Conservation (phyloP, 1,284 basidiomycete species). For the Boletus hoseneyae region DNA sequence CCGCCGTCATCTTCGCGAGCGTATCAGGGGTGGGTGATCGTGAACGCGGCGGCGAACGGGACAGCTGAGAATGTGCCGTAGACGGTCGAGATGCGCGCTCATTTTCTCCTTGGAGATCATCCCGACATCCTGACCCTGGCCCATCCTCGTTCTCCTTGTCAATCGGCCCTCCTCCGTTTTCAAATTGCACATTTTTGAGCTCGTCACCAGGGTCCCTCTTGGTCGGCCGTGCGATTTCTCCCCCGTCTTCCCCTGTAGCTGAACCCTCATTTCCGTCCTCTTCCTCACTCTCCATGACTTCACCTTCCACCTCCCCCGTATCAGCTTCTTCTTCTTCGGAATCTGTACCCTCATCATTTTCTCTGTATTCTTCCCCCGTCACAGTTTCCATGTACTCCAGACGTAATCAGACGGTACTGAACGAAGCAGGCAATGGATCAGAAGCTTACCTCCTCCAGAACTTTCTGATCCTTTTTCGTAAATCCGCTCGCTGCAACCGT, state of each 20-base stretch:
- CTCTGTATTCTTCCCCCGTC: conserved; percentile 40
- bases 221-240: conserved; percentile 24
- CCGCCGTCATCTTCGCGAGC: conserved; percentile 34
- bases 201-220: conserved; percentile 25
- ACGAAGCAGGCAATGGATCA: conserved; percentile 10
- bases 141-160: not conserved
- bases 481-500: conserved; percentile 92
- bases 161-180: conserved; percentile 8
- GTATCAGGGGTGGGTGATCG: conserved; percentile 39
- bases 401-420: conserved; percentile 19
- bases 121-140: conserved; percentile 2
- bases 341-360: conserved; percentile 31
- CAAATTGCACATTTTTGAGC: conserved; percentile 5
- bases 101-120: conserved; percentile 27
- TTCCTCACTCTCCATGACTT: conserved; percentile 31
- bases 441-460: conserved; percentile 73
- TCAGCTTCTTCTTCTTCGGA: conserved; percentile 32
- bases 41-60: conserved; percentile 47
- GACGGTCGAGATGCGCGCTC: conserved; percentile 22
- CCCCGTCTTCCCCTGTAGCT: conserved; percentile 16
- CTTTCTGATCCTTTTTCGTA: conserved; percentile 75
- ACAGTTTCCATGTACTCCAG: conserved; percentile 66
- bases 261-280: conserved; percentile 33
- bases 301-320: conserved; percentile 38
- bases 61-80: conserved; percentile 32